Evolutionary conservation across 306 rosid genomes (phyloP).

Genomic region (Lablab purpureus): DNA sequence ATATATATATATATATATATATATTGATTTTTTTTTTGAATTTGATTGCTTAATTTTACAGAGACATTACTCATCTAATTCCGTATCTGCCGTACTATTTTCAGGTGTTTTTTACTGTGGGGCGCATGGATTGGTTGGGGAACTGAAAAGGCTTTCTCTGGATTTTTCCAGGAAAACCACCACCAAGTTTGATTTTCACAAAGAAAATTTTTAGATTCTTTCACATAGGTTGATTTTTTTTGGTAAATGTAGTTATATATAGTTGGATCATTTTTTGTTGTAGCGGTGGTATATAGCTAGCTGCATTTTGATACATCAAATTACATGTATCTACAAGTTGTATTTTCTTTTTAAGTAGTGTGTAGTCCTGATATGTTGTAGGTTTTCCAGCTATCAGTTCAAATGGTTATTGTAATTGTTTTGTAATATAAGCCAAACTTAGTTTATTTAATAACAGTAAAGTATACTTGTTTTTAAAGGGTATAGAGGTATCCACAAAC

Average conservation of each 20-base stretch:
- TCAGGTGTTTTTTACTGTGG: conserved; percentile 94
- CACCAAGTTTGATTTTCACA: conserved; percentile 93
- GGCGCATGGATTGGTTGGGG: conserved; percentile 73
- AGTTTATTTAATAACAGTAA: neutral
- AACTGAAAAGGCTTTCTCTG: conserved; percentile 63
- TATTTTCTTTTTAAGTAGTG: neutral
- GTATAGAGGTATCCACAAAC: neutral
- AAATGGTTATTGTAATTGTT: neutral
- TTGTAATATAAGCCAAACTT: neutral
- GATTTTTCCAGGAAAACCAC: conserved; percentile 79
- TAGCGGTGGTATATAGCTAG: conserved; percentile 33
- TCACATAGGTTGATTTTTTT: neutral
- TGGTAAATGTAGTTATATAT: conserved; percentile 27
- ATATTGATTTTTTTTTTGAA: neutral
- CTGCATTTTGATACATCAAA: conserved; percentile 13
- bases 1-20: too few species aligned
- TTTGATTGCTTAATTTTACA: conserved; percentile 4
- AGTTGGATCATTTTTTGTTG: conserved; percentile 32
- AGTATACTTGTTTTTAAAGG: neutral
- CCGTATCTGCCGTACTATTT: neutral
- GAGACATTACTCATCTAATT: neutral
- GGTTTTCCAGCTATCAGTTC: neutral
- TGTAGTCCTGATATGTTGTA: neutral
- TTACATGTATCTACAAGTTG: conserved; percentile 12
- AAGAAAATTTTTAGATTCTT: conserved; percentile 73